Evolutionary conservation across 78 protist genomes (phyloP).

Genomic region (Dictyostelium firmibasis): DNA sequence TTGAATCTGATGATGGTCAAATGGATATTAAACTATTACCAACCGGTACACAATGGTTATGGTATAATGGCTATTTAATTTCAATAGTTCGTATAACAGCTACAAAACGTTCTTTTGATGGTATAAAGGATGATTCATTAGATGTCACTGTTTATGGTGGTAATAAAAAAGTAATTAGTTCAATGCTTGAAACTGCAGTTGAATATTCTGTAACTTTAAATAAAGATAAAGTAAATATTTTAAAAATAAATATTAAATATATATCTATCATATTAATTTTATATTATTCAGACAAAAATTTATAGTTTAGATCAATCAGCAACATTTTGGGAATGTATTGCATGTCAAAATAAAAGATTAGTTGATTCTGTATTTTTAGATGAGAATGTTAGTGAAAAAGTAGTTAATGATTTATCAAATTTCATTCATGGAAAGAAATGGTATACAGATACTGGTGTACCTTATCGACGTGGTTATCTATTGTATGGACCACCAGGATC

Average conservation of each 20-base stretch:
- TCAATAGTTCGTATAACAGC: not conserved
- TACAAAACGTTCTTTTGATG: slow-evolving; percentile 14
- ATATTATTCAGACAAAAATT: slow-evolving; percentile 40
- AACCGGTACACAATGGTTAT: slow-evolving; percentile 15
- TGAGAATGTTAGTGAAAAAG: not conserved
- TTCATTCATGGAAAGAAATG: slow-evolving; percentile 70
- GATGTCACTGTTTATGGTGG: slow-evolving; percentile 26
- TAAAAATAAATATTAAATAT: not conserved
- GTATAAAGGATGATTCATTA: slow-evolving; percentile 29
- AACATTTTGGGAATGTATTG: slow-evolving; percentile 60
- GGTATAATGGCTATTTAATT: slow-evolving; percentile 13
- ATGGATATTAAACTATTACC: not conserved
- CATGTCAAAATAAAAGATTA: slow-evolving; percentile 52
- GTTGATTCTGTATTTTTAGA: slow-evolving; percentile 79
- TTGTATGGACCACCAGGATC: slow-evolving; percentile 89
- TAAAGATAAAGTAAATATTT: slow-evolving; percentile 52
- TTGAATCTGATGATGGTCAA: not conserved
- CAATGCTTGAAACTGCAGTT: slow-evolving; percentile 1
- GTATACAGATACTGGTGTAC: slow-evolving; percentile 80
- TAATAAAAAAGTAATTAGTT: not conserved
- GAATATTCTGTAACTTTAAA: slow-evolving; percentile 19
- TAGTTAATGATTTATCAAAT: slow-evolving; percentile 53
- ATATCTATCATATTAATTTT: not conserved
- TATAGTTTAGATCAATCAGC: slow-evolving; percentile 25
- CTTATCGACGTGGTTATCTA: slow-evolving; percentile 81